A percentile compares a stretch with the other conserved stretches of the same genome.
These are phyloP conservation scores for Trichoderma koningiopsis DNA, from an alignment of 2,329 filamentous ascomycete species.

Conservation along the genomic window DNA sequence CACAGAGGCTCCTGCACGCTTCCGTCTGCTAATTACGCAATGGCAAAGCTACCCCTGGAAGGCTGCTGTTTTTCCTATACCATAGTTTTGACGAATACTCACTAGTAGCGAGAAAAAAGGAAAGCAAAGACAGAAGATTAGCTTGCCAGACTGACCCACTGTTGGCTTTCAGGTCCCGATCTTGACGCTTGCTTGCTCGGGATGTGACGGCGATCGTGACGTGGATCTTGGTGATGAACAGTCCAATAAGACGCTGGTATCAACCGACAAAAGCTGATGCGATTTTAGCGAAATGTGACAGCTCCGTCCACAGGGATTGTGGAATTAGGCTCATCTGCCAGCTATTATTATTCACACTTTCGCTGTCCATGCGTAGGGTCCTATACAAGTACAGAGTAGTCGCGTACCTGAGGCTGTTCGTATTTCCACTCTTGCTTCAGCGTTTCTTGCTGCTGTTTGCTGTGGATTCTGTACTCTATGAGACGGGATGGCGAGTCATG, in stretches of 20 bases:
- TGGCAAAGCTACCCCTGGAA: not conserved
- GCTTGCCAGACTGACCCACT: not conserved
- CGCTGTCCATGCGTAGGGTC: not conserved
- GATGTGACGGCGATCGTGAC: not conserved
- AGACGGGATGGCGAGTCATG: not conserved
- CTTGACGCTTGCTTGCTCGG: not conserved
- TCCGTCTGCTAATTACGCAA: too few relatives aligned
- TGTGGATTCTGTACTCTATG: not conserved
- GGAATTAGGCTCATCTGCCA: slow-evolving; percentile 1
- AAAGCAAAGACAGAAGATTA: not conserved
- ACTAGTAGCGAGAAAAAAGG: not conserved
- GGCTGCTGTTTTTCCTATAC: not conserved
- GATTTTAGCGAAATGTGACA: slow-evolving; percentile 13
- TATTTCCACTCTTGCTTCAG: not conserved
- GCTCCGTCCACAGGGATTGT: slow-evolving; percentile 9
- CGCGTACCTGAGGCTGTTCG: not conserved
- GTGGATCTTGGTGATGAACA: not conserved
- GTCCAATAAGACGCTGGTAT: not conserved
- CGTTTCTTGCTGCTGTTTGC: not conserved
- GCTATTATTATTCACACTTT: not conserved
- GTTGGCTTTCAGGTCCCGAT: not conserved
- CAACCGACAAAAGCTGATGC: not conserved
- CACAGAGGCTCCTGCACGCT: not conserved
- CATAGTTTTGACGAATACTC: not conserved
- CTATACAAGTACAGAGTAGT: not conserved